Evolutionary conservation across 768 basidiomycete genomes (phyloP).

Genomic region (Termitomyces bulborhizus): DNA sequence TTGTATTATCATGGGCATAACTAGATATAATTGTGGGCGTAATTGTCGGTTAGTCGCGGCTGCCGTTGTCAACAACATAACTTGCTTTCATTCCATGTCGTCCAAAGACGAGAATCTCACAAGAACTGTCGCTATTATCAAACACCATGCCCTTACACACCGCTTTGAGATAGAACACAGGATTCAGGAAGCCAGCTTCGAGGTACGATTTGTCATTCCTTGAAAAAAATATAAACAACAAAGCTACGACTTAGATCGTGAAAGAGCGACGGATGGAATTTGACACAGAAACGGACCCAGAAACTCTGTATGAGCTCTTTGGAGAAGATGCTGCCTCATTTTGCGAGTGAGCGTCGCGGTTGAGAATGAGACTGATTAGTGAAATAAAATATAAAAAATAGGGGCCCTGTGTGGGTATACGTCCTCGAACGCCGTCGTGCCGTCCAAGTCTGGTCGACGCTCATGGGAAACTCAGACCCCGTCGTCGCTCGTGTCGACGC

Average conservation of each 20-base stretch:
- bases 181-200: constrained; percentile 77
- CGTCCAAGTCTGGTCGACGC: constrained; percentile 71
- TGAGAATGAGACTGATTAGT: neutral
- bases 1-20: no score
- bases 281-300: constrained; percentile 77
- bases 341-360: constrained; percentile 45
- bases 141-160: constrained; percentile 65
- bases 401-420: constrained; percentile 89
- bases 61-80: no score
- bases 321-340: constrained; percentile 71
- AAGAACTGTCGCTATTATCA: constrained; percentile 81
- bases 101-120: constrained; percentile 7
- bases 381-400: constrained; percentile 21
- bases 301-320: constrained; percentile 73
- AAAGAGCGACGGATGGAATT: constrained; percentile 90
- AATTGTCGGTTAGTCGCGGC: no score
- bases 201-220: constrained; percentile 40
- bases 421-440: constrained; percentile 79
- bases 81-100: no score
- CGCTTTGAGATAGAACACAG: constrained; percentile 77
- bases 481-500: constrained; percentile 44
- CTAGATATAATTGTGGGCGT: no score
- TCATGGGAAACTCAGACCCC: constrained; percentile 68
- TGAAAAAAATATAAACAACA: neutral
- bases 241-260: constrained; percentile 46